phyloP scores from a whole-genome alignment of 2,329 filamentous ascomycete species.

The Talaromyces islandicus region DNA sequence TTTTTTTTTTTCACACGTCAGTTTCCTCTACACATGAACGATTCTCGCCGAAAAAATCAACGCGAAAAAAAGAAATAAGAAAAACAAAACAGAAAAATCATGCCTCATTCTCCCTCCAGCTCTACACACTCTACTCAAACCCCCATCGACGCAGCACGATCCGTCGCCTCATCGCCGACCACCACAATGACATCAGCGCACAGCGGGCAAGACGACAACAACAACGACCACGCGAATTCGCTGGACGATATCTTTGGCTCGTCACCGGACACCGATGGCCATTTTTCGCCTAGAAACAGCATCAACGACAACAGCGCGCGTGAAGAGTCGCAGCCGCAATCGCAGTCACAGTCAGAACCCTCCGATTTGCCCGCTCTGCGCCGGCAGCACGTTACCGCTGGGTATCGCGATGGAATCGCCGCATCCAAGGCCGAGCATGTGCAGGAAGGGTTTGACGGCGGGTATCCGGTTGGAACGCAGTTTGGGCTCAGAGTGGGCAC shows the following conservation, averaged over 20 bases:
- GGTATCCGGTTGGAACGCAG: slow-evolving; percentile 75
- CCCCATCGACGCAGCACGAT: background rate
- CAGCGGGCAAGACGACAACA: slow-evolving; percentile 3
- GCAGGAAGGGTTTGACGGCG: slow-evolving; percentile 87
- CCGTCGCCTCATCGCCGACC: background rate
- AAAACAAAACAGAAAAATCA: too few relatives aligned
- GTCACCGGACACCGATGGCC: slow-evolving; percentile 19
- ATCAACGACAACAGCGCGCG: background rate
- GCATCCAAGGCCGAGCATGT: slow-evolving; percentile 68
- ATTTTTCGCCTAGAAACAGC: background rate
- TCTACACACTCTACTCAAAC: slow-evolving; percentile 3
- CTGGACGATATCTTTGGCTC: slow-evolving; percentile 40
- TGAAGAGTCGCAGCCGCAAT: background rate
- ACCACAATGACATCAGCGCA: background rate
- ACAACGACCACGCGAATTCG: slow-evolving; percentile 14
- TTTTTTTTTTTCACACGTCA: background rate
- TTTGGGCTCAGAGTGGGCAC: slow-evolving; percentile 70
- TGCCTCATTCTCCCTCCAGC: slow-evolving; percentile 9
- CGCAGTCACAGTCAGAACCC: too few relatives aligned
- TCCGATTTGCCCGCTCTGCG: slow-evolving; percentile 72
- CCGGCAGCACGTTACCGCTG: slow-evolving; percentile 71
- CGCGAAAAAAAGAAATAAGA: background rate
- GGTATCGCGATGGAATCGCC: slow-evolving; percentile 83
- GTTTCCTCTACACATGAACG: background rate
- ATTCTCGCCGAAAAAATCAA: background rate